These are phyloP conservation scores for Ophiorrhiza pumila DNA, from an alignment of 257 asterid species.

Conservation along the genomic window DNA sequence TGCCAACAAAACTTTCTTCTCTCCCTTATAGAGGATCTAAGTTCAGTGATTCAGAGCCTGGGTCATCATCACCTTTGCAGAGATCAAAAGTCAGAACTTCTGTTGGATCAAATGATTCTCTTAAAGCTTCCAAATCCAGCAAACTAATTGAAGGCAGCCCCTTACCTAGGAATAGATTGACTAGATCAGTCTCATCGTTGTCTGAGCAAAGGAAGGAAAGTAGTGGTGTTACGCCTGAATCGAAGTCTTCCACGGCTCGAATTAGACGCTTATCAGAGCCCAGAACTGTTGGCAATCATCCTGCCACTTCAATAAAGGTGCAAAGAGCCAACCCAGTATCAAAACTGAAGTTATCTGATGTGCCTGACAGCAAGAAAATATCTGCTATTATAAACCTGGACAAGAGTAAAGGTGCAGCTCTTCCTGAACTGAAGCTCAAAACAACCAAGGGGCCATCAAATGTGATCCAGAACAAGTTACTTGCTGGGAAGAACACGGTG, in stretches of 20 bases:
- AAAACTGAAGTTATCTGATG: conserved; percentile 54
- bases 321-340: conserved; percentile 49
- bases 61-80: conserved; percentile 84
- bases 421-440: conserved; percentile 80
- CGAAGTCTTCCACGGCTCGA: conserved; percentile 67
- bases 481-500: conserved; percentile 28
- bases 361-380: conserved; percentile 67
- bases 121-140: conserved; percentile 49
- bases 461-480: conserved; percentile 29
- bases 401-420: conserved; percentile 72
- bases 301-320: conserved; percentile 40
- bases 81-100: conserved; percentile 78
- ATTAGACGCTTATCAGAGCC: conserved; percentile 87
- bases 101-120: conserved; percentile 41
- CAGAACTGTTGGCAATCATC: conserved; percentile 40
- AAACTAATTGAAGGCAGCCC: conserved; percentile 47
- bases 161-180: conserved; percentile 55
- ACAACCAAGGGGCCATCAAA: conserved; percentile 38
- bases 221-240: conserved; percentile 49
- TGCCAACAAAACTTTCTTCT: conserved; percentile 62
- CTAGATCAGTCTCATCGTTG: conserved; percentile 69
- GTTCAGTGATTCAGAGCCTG: conserved; percentile 89
- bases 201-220: conserved; percentile 55
- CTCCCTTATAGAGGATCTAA: conserved; percentile 67
- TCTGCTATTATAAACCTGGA: conserved; percentile 77